Evolutionary conservation across 129 eudicot species (phyloP).

Genomic region (Artemisia argyi): DNA sequence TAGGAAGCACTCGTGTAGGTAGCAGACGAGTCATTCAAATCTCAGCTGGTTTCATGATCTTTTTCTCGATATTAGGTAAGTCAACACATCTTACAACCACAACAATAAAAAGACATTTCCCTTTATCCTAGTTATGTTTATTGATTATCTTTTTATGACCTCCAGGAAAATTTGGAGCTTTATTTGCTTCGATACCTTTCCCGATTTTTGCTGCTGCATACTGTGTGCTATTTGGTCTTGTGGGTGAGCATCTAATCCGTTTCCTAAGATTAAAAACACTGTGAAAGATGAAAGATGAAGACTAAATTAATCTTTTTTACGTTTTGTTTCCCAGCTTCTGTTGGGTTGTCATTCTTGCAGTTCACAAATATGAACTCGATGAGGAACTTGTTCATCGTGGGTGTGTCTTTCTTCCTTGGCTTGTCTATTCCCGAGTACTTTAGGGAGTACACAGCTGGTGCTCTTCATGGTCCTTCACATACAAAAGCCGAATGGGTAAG

Average conservation of each 20-base stretch:
- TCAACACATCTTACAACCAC: background rate
- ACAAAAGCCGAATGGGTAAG: constrained; percentile 97
- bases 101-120: constrained; percentile 2
- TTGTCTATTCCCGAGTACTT: constrained; percentile 95
- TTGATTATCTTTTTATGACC: background rate
- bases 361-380: constrained; percentile 98
- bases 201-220: constrained; percentile 93
- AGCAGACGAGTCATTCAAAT: constrained; percentile 96
- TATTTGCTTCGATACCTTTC: constrained; percentile 97
- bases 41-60: constrained; percentile 98
- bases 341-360: constrained; percentile 93
- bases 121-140: constrained; percentile 2
- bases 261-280: background rate
- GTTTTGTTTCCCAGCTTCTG: constrained; percentile 65
- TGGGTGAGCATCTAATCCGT: constrained; percentile 51
- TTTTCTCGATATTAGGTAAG: constrained; percentile 91
- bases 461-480: constrained; percentile 97
- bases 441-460: constrained; percentile 79
- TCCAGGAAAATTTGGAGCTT: constrained; percentile 93
- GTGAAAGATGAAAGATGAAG: background rate
- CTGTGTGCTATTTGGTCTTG: constrained; percentile 96
- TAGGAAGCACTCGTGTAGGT: constrained; percentile 99
- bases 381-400: constrained; percentile 91
- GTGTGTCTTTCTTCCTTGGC: constrained; percentile 90
- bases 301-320: constrained; percentile 3